Evolutionary conservation across 192 early-diverging fungal species (phyloP).

Genomic region (Gamsiella multidivaricata): DNA sequence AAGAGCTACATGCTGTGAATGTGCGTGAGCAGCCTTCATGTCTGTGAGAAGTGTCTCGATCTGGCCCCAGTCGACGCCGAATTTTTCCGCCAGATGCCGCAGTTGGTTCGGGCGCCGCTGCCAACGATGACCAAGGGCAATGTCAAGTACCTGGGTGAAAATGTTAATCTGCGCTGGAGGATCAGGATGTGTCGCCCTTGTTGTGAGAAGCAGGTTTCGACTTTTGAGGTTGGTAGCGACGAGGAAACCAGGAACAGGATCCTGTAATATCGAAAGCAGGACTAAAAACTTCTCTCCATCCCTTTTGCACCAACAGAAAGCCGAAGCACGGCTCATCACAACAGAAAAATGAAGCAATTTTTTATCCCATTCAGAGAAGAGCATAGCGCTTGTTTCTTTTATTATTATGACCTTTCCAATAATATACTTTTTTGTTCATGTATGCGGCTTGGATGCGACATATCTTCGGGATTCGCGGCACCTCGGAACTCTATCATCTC

Average conservation of each 20-base stretch:
- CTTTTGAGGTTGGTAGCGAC: slow-evolving; percentile 9
- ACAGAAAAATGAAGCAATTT: too few species aligned
- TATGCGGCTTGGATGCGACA: too few species aligned
- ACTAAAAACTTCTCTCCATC: neutral
- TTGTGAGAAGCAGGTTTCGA: neutral
- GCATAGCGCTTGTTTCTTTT: too few species aligned
- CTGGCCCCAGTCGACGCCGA: neutral
- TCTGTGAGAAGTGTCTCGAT: slow-evolving; percentile 21
- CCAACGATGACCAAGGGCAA: slow-evolving; percentile 10
- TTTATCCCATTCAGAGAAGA: too few species aligned
- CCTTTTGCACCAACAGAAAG: too few species aligned
- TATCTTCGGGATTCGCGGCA: too few species aligned
- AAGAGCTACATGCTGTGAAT: slow-evolving; percentile 21
- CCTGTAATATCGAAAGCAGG: slow-evolving; percentile 21
- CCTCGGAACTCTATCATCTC: too few species aligned
- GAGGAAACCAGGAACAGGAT: slow-evolving; percentile 19
- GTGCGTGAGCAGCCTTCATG: slow-evolving; percentile 13
- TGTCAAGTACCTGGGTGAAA: slow-evolving; percentile 12
- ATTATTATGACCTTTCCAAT: too few species aligned
- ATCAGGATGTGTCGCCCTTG: slow-evolving; percentile 25
- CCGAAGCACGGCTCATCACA: too few species aligned
- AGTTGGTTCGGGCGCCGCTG: slow-evolving; percentile 4
- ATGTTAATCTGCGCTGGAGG: slow-evolving; percentile 16
- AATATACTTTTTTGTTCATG: too few species aligned
- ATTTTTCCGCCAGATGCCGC: neutral